Base-by-base conservation (phyloP, 495 filamentous ascomycete species). In the Chaetomidium leptoderma region DNA sequence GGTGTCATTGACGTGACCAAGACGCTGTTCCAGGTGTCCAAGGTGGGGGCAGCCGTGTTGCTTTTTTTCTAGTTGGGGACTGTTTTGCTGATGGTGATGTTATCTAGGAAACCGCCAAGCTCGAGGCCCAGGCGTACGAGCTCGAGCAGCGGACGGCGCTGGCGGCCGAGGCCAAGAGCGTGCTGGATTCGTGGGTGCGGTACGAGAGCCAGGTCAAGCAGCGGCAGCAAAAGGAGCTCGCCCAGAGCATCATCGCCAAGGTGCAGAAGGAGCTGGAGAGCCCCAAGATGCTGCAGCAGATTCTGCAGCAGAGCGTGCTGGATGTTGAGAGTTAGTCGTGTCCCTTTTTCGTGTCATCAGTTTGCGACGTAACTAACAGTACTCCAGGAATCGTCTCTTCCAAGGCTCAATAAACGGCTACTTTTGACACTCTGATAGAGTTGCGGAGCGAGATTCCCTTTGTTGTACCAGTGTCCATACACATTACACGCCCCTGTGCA, bases 131-230 rank as follows among this genome's bases (percentile, higher is more conserved):
- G 83, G 90, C 90, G 47, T 99, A 87, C 73, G 91, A 97, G 81
- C 85, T 99, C 62, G 90, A 97, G 82, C 93, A 99, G 78, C 86
- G 82, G 74, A 96, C 91, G 52, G 86, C 89, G 51, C 79, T 97
- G 54, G 91, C 89, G 27, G 74, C 82, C 54, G 95, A 99, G 82
- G 95, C 92, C 62, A 97, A 96, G 85, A 66, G 81, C 48, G 92
- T 97, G 35, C 85, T 99, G 54, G 93, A 99, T 72, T 96, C 91
- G 50, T 97, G 95, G 93, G 91, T 97, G 56, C 85, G 93, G 67
- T 99, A 99, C 74, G 93, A 99, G 81, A 81, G 87, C 57, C 93
- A 97, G 80, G 91, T 97, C 67, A 99, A 97, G 88, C 87, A 91
- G 78, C 84, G 93, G 70, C 90, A 97, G 80, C 93, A 99, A 83